Percentiles rank a stretch among this genome's conserved stretches.
These are phyloP conservation scores for Pilatotrama ljubarskyi DNA, from an alignment of 768 basidiomycete genomes.

Conservation along the genomic window DNA sequence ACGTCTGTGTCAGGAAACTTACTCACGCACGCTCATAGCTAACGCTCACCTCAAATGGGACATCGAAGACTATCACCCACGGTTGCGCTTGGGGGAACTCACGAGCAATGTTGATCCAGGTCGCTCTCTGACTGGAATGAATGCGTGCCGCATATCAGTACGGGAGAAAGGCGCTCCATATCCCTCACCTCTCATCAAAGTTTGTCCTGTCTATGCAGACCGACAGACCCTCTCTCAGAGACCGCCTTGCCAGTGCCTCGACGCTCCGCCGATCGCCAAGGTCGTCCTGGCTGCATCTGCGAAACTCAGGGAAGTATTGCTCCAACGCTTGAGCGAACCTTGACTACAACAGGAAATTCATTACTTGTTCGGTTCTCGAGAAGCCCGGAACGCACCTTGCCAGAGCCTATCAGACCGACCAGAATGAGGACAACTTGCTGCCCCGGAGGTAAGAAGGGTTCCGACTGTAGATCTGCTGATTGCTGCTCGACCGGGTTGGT, in stretches of 20 bases:
- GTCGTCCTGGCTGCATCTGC: conserved; percentile 80
- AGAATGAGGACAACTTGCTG: conserved; percentile 63
- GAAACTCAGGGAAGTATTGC: conserved; percentile 56
- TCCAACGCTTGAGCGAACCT: conserved; percentile 78
- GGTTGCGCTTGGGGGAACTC: conserved; percentile 61
- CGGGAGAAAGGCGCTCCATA: background rate
- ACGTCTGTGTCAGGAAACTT: conserved; percentile 1
- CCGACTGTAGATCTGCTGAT: no score
- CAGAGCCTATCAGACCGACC: conserved; percentile 69
- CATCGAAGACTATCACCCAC: conserved; percentile 80
- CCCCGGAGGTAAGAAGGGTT: background rate
- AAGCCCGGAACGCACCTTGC: conserved; percentile 19
- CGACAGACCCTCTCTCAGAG: conserved; percentile 60
- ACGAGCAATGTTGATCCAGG: conserved; percentile 75
- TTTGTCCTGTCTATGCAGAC: conserved; percentile 82
- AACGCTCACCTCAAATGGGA: conserved; percentile 65
- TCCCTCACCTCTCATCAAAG: conserved; percentile 57
- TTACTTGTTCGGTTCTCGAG: background rate
- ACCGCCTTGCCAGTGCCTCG: conserved; percentile 54
- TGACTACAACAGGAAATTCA: conserved; percentile 34
- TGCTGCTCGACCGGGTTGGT: no score
- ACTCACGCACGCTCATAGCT: background rate
- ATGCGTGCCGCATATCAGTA: background rate
- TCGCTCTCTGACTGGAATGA: conserved; percentile 56
- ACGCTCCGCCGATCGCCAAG: conserved; percentile 68